A percentile compares a stretch with the other conserved stretches of the same genome.
Conservation (phyloP, 106 monocot species). For the Posidonia australis region DNA sequence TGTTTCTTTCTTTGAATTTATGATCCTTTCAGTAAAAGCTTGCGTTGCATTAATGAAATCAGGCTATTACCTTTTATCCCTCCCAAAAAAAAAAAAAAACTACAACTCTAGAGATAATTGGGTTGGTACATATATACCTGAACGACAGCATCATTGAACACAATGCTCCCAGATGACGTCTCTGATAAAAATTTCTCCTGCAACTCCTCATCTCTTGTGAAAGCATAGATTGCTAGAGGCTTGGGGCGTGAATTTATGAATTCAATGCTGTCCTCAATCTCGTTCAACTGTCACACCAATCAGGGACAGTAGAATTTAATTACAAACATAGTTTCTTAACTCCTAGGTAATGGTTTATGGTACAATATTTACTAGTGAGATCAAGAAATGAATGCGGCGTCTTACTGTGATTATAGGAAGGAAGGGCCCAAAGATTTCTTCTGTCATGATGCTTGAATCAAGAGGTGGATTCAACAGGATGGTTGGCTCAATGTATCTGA, state of each 20-base stretch:
- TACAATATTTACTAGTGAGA: too few species aligned
- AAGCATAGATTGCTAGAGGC: constrained; percentile 73
- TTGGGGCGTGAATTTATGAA: constrained; percentile 56
- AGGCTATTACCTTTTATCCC: background rate
- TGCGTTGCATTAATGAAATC: background rate
- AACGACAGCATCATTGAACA: constrained; percentile 62
- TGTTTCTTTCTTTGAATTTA: too few species aligned
- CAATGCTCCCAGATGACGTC: constrained; percentile 73
- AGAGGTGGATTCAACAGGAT: constrained; percentile 73
- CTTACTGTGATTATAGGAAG: constrained; percentile 62
- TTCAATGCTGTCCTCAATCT: constrained; percentile 67
- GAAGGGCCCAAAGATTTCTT: constrained; percentile 59
- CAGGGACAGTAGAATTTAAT: too few species aligned
- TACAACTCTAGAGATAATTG: too few species aligned
- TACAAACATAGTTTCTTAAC: too few species aligned
- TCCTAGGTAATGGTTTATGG: too few species aligned
- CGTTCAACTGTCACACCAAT: constrained; percentile 40
- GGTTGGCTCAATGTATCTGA: constrained; percentile 78
- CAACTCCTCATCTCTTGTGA: constrained; percentile 47
- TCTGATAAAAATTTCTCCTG: constrained; percentile 37
- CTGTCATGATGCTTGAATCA: constrained; percentile 72
- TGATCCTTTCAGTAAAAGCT: too few species aligned
- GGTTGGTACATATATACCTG: constrained; percentile 34
- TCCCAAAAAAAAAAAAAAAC: background rate
- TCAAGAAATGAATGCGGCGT: too few species aligned